Evolutionary conservation across 2,329 filamentous ascomycete species (phyloP).

Genomic region (Gremmenia infestans): DNA sequence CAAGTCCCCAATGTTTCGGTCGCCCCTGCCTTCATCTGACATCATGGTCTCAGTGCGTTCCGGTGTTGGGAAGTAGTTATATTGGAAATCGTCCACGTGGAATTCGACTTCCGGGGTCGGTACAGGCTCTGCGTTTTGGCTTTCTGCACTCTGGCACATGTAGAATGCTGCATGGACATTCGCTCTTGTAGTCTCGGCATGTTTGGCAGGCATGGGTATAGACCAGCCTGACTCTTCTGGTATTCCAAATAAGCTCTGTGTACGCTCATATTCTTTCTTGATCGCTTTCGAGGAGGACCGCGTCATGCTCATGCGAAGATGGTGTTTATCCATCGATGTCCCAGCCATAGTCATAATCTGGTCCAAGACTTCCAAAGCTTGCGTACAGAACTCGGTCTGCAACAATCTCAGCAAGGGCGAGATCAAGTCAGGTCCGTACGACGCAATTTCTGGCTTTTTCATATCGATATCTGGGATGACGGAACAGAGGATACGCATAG

Average conservation of each 20-base stretch:
- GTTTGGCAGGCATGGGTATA: conserved; percentile 84
- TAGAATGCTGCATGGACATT: conserved; percentile 98
- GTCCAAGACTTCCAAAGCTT: conserved; percentile 86
- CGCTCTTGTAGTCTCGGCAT: conserved; percentile 77
- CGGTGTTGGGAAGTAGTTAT: conserved; percentile 58
- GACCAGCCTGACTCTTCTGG: conserved; percentile 96
- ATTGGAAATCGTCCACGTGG: conserved; percentile 73
- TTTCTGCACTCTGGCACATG: conserved; percentile 70
- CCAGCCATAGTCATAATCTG: conserved; percentile 93
- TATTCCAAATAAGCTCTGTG: conserved; percentile 92
- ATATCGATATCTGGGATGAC: conserved; percentile 90
- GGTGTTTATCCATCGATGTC: conserved; percentile 87
- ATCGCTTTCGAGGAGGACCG: conserved; percentile 78
- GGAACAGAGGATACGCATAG: conserved; percentile 82
- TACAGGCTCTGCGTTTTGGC: conserved; percentile 53
- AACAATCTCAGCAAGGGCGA: conserved; percentile 84
- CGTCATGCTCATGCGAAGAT: conserved; percentile 97
- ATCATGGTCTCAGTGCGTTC: conserved; percentile 83
- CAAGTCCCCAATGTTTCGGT: conserved; percentile 75
- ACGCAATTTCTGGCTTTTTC: conserved; percentile 82
- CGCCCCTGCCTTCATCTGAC: conserved; percentile 64
- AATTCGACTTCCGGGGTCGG: conserved; percentile 86
- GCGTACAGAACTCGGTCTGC: conserved; percentile 89
- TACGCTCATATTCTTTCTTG: conserved; percentile 90
- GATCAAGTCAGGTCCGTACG: conserved; percentile 89